Percentiles rank a stretch among this genome's conserved stretches.
These are phyloP conservation scores for Irpex lacteus DNA, from an alignment of 1,284 basidiomycete species.

Conservation along the genomic window DNA sequence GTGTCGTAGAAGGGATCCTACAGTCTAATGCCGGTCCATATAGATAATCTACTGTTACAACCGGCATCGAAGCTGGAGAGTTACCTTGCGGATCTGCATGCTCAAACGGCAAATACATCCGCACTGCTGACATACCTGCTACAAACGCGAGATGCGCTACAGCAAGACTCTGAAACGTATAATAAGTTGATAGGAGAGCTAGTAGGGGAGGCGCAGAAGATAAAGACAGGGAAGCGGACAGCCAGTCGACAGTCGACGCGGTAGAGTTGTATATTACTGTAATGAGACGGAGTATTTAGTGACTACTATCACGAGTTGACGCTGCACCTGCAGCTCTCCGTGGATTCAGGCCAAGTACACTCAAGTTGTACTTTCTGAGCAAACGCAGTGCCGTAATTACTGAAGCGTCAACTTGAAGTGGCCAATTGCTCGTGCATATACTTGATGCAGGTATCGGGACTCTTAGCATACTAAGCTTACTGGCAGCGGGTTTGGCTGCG, in stretches of 20 bases:
- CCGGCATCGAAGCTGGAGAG: slow-evolving; percentile 65
- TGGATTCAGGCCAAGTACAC: too few species aligned
- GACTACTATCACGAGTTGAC: too few species aligned
- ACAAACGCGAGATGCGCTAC: slow-evolving; percentile 79
- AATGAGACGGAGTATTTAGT: background rate
- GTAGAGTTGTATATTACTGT: slow-evolving; percentile 36
- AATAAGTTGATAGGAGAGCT: slow-evolving; percentile 79
- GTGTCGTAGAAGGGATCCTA: background rate
- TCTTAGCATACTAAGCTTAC: too few species aligned
- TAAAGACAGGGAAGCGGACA: slow-evolving; percentile 56
- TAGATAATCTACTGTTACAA: slow-evolving; percentile 71
- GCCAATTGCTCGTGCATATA: too few species aligned
- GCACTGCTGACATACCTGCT: slow-evolving; percentile 75
- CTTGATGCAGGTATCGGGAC: too few species aligned
- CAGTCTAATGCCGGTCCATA: slow-evolving; percentile 3
- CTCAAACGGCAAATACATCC: slow-evolving; percentile 72
- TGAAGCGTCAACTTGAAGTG: background rate
- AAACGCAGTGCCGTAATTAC: too few species aligned
- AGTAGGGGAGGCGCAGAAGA: slow-evolving; percentile 80
- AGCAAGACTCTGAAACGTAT: slow-evolving; percentile 86
- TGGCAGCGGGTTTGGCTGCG: too few species aligned
- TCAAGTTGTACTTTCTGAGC: too few species aligned
- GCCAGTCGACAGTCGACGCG: slow-evolving; percentile 49
- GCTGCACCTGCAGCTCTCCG: too few species aligned
- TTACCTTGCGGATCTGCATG: slow-evolving; percentile 62